Evolutionary conservation across 2,329 filamentous ascomycete genomes (phyloP).

Genomic region (Magnaporthiopsis incrustans): DNA sequence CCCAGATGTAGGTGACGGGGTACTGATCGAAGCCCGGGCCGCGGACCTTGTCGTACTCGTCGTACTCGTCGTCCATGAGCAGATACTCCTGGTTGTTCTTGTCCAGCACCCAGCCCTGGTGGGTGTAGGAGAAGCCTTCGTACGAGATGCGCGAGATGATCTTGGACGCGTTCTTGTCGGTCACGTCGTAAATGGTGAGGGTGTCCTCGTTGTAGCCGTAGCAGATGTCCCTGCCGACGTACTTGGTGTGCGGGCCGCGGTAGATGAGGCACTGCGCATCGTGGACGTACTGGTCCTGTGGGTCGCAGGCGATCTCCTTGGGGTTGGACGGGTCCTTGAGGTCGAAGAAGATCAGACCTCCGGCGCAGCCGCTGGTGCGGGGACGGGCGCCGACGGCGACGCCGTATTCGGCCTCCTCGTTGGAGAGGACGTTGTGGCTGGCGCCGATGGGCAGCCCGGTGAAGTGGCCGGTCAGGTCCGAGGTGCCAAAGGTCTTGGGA

Average conservation of each 20-base stretch:
- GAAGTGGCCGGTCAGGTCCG: conserved; percentile 7
- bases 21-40: conserved; percentile 19
- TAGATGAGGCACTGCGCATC: conserved; percentile 52
- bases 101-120: conserved; percentile 47
- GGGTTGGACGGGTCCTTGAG: conserved; percentile 45
- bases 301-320: conserved; percentile 43
- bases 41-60: conserved; percentile 35
- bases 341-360: conserved; percentile 47
- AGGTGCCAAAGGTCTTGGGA: conserved; percentile 13
- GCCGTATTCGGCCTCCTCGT: conserved; percentile 25
- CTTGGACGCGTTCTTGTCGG: conserved; percentile 34
- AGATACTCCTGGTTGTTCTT: conserved; percentile 33
- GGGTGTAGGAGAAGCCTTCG: conserved; percentile 48
- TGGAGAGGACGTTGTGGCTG: conserved; percentile 7
- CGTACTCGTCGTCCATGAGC: conserved; percentile 43
- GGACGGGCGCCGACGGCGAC: conserved; percentile 34
- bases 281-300: conserved; percentile 50
- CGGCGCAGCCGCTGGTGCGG: conserved; percentile 17
- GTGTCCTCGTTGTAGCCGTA: conserved; percentile 48
- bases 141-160: conserved; percentile 47
- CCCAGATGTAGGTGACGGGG: conserved; percentile 41
- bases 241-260: conserved; percentile 40
- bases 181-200: conserved; percentile 43
- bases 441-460: conserved; percentile 7
- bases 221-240: conserved; percentile 43